Conservation (phyloP, 2,329 filamentous ascomycete genomes). For the Madurella mycetomatis region DNA sequence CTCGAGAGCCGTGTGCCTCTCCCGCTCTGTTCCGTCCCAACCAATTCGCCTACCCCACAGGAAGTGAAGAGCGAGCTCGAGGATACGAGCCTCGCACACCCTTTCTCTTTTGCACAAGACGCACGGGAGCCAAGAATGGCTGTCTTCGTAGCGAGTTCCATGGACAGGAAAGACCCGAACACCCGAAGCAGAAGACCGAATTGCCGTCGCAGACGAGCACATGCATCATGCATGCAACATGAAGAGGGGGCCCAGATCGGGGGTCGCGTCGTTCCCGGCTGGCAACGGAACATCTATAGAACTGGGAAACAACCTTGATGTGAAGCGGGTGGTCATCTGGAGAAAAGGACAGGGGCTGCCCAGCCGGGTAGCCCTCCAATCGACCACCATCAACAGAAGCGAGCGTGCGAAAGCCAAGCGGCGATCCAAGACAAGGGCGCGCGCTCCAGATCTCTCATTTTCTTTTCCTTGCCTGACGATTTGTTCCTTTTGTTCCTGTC, state of each 20-base stretch:
- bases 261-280: background rate
- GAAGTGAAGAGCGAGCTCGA: too few relatives aligned
- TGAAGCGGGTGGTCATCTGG: background rate
- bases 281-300: background rate
- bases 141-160: background rate
- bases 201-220: background rate
- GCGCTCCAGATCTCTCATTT: background rate
- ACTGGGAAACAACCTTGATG: background rate
- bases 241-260: background rate
- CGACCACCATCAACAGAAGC: background rate
- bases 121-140: too few relatives aligned
- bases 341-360: background rate
- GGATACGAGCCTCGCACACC: too few relatives aligned
- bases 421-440: background rate
- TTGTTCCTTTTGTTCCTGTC: background rate
- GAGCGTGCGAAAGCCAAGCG: background rate
- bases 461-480: slow-evolving; percentile 1
- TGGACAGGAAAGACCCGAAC: background rate
- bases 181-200: background rate
- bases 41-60: too few relatives aligned
- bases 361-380: background rate
- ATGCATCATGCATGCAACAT: background rate
- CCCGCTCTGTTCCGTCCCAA: too few relatives aligned
- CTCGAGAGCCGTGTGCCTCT: too few relatives aligned
- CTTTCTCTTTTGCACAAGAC: too few relatives aligned